Base-by-base conservation (phyloP, 164 flowering plant genomes). In the Houttuynia cordata region DNA sequence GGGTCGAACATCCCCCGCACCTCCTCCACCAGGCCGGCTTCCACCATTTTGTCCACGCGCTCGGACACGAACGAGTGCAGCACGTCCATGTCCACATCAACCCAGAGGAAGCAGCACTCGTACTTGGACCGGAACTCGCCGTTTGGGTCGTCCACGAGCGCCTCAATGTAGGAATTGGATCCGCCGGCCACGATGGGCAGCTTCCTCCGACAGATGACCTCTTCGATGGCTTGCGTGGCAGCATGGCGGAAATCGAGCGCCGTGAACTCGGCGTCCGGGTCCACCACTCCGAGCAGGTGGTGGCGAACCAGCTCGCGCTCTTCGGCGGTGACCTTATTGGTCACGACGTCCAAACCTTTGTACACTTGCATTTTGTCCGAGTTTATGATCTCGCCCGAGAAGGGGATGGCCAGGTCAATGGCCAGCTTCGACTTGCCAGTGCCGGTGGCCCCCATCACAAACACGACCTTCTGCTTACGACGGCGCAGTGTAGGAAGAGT, bases 101-200 rank as follows among this genome's bases (percentile, higher is more conserved):
- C 80, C 89, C 97, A 91, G 0, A 91, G 75, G 69, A 88, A 86
- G 53, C 87, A 80, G 58, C 83, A 85, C 1, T 86, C 87, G 58
- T 80, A 85, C 51, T 67, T 75, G 0, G 72, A 59, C 3, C 71
- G 69, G 47, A 85, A 82, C 4, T 74, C 72, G 9, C 52, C 53
- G 0, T 62, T 55, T 17, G 68, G 64, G 19, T 78, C 79, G 59
- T 81, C 69, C 13, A 86, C 83, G 0, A 91, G 68, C 0, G 88
- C 76, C 37, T 83, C 77, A 39, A 91, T 73, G 74, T 59, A 91
- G 0, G 94, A 85, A 55, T 88, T 91, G 0, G 97, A 91, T 0
- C 97, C 97, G 1, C 97, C 97, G 19, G 83, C 96, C 59, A 91
- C 76, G 62, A 91, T 82, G 1, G 97, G 97, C 7, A 82, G 74